phyloP scores from a whole-genome alignment of 2,329 filamentous ascomycete genomes.

The Ilyonectria sp. region DNA sequence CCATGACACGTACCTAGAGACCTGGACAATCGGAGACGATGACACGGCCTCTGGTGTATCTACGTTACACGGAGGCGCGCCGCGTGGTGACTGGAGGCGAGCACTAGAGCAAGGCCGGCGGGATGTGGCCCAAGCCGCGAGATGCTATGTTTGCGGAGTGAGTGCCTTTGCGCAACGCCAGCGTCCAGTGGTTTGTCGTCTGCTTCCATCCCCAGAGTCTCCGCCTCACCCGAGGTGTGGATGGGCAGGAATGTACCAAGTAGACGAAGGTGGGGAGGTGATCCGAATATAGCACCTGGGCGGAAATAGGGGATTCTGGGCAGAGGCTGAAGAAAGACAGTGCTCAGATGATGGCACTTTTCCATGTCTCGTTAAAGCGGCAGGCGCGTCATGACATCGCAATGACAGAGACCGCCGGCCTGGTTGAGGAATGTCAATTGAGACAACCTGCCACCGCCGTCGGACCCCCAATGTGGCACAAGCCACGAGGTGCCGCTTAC shows the following conservation, averaged over 20 bases:
- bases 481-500: not conserved
- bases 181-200: not conserved
- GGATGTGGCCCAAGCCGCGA: slow-evolving; percentile 1
- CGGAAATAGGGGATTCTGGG: slow-evolving; percentile 11
- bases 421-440: slow-evolving; percentile 19
- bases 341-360: slow-evolving; percentile 19
- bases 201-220: slow-evolving; percentile 22
- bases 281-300: slow-evolving; percentile 29
- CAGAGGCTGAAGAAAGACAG: not conserved
- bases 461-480: slow-evolving; percentile 1
- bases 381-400: slow-evolving; percentile 4
- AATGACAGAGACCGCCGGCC: slow-evolving; percentile 6
- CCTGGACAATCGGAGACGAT: slow-evolving; percentile 8
- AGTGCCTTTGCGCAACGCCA: slow-evolving; percentile 11
- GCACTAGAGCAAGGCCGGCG: slow-evolving; percentile 6
- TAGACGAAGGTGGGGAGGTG: slow-evolving; percentile 27
- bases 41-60: slow-evolving; percentile 17
- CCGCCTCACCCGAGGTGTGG: slow-evolving; percentile 32
- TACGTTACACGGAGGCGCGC: slow-evolving; percentile 11
- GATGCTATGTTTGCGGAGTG: slow-evolving; percentile 5
- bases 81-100: slow-evolving; percentile 18
- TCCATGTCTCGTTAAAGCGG: slow-evolving; percentile 6
- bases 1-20: slow-evolving; percentile 21
- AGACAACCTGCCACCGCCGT: slow-evolving; percentile 12
- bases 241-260: slow-evolving; percentile 22